Base-by-base conservation (phyloP, 2,329 filamentous ascomycete genomes). In the Fusarium pseudonygamai region DNA sequence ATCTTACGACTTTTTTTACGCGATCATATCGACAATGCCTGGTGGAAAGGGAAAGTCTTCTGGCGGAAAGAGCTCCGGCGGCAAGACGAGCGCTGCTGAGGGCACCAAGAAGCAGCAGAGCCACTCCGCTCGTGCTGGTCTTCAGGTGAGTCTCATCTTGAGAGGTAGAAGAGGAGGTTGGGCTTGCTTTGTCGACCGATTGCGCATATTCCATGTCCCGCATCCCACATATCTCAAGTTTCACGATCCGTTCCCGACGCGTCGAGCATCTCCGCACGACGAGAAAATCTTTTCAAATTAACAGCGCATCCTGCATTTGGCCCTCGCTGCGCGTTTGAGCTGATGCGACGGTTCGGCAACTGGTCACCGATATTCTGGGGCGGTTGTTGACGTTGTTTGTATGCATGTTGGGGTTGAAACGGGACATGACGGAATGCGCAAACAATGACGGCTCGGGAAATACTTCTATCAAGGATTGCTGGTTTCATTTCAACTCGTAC, bases 31-130 rank as follows among this genome's bases (percentile, higher is more conserved):
- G 76, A 85, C 82, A 85, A 90, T 91, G 89, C 84, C 95, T 82
- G 95, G 95, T 82, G 95, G 95, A 87, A 98, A 98, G 89, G 95
- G 95, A 89, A 97, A 95, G 88, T 94, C 92, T 74, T 90, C 92
- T 78, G 95, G 95, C 79, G 95, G 95, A 82, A 97, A 97, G 91
- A 95, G 86, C 82, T 88, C 93, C 66, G 93, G 93, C 79, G 93
- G 93, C 78, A 96, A 96, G 88, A 88, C 87, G 56, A 86, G 86
- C 69, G 85, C 80, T 79, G 91, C 80, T 79, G 92, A 91, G 76
- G 89, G 88, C 62, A 86, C 91, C 82, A 93, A 93, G 87, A 97
- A 97, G 88, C 92, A 93, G 81, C 93, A 97, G 86, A 97, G 96
- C 86, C 95, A 97, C 88, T 97, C 95, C 79, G 94, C 94, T 81